Evolutionary conservation across 208 protist species (phyloP).

Genomic region (Plasmodiophora brassicae): DNA sequence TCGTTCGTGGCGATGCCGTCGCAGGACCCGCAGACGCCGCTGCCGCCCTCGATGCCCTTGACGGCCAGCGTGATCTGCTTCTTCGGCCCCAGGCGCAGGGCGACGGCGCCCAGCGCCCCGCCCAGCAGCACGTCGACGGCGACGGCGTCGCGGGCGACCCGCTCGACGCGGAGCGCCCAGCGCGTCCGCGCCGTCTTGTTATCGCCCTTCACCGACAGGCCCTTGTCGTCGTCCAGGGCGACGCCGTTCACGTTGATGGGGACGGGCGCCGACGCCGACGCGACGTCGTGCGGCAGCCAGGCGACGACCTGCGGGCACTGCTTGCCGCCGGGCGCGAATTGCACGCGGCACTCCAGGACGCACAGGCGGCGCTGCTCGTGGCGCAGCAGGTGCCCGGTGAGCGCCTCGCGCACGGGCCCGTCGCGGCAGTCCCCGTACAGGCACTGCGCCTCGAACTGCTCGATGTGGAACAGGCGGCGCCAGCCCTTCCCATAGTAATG

Average conservation of each 20-base stretch:
- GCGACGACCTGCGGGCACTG: not conserved
- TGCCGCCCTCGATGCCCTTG: not conserved
- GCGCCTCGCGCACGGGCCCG: not conserved
- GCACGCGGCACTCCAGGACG: not conserved
- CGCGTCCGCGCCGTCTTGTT: not conserved
- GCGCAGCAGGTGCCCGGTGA: not conserved
- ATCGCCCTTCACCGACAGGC: not conserved
- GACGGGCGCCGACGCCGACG: not conserved
- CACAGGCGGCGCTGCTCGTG: not conserved
- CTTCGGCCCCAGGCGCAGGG: conserved; percentile 12
- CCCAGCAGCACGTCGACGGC: not conserved
- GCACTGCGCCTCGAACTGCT: not conserved
- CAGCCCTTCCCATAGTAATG: conserved; percentile 5
- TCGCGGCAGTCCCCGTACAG: not conserved
- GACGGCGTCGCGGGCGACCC: not conserved
- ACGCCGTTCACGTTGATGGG: not conserved
- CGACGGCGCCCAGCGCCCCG: not conserved
- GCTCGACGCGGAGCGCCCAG: not conserved
- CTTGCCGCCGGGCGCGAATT: not conserved
- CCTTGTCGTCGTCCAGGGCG: not conserved
- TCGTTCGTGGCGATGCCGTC: not conserved
- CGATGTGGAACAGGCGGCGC: conserved; percentile 1
- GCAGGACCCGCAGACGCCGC: not conserved
- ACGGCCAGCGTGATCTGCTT: not conserved
- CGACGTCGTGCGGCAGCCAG: not conserved